A percentile compares a stretch with the other conserved stretches of the same genome.
These are phyloP conservation scores for Coriaria nepalensis DNA, from an alignment of 306 rosid genomes.

Conservation along the genomic window DNA sequence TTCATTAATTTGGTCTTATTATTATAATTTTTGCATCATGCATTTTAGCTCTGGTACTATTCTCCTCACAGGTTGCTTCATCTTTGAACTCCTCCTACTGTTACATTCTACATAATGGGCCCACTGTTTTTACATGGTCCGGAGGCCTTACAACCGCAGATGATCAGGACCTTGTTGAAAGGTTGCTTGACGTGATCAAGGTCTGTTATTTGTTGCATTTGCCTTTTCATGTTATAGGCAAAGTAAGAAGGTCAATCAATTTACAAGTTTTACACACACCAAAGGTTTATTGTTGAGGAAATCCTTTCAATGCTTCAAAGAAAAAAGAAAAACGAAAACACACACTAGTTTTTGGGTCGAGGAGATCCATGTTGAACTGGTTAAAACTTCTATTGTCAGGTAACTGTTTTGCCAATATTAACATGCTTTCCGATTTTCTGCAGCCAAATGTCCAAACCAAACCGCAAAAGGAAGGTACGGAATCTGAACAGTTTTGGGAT, in stretches of 20 bases:
- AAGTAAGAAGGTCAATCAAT: too few species aligned
- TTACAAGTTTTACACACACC: too few species aligned
- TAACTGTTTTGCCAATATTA: slow-evolving; percentile 14
- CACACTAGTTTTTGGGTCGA: neutral
- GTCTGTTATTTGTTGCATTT: slow-evolving; percentile 21
- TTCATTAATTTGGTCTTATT: slow-evolving; percentile 1
- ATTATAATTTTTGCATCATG: neutral
- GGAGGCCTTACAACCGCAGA: slow-evolving; percentile 66
- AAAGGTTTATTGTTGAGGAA: too few species aligned
- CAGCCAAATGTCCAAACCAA: slow-evolving; percentile 84
- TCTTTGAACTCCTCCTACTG: slow-evolving; percentile 92
- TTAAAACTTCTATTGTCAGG: slow-evolving; percentile 2
- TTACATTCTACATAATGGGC: slow-evolving; percentile 61
- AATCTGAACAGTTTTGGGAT: slow-evolving; percentile 89
- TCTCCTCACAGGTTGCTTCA: slow-evolving; percentile 50
- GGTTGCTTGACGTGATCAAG: slow-evolving; percentile 89
- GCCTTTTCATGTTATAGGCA: neutral
- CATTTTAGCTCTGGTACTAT: slow-evolving; percentile 6
- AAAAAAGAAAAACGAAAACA: too few species aligned
- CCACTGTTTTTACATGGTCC: slow-evolving; percentile 63
- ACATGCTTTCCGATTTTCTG: slow-evolving; percentile 28
- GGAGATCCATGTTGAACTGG: neutral
- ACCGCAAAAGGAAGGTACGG: slow-evolving; percentile 73
- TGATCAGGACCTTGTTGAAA: slow-evolving; percentile 70
- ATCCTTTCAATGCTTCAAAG: too few species aligned